Conservation (phyloP, 495 filamentous ascomycete species). For the Podospora bellae-mahoneyi region DNA sequence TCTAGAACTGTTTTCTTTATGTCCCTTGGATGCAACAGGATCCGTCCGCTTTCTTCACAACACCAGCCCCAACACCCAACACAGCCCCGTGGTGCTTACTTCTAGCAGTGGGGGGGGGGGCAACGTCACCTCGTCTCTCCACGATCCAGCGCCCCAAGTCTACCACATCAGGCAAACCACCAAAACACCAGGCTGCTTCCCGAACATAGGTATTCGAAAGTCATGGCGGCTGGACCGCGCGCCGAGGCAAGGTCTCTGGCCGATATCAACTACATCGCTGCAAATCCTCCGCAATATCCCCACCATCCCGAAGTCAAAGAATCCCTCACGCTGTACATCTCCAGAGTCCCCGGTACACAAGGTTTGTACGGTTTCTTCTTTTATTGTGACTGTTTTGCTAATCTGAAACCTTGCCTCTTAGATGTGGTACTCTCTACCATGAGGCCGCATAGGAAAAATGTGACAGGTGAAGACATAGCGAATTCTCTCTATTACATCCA, state of each 20-base stretch:
- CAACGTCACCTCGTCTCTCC: not conserved
- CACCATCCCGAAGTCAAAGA: constrained; percentile 63
- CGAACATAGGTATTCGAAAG: not conserved
- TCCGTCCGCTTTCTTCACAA: not conserved
- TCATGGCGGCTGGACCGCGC: constrained; percentile 33
- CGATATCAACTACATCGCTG: constrained; percentile 71
- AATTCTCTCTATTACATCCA: constrained; percentile 91
- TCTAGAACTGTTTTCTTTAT: not conserved
- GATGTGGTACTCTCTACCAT: constrained; percentile 93
- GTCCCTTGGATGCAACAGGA: not conserved
- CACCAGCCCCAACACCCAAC: not conserved
- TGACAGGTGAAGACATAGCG: constrained; percentile 81
- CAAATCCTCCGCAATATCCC: constrained; percentile 81
- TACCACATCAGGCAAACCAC: not conserved
- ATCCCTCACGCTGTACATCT: constrained; percentile 81
- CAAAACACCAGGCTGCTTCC: not conserved
- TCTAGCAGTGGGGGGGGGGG: not conserved
- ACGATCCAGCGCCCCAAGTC: too few species aligned
- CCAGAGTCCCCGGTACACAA: constrained; percentile 83
- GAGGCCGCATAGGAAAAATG: constrained; percentile 80
- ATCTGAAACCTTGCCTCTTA: constrained; percentile 30
- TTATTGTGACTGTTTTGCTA: constrained; percentile 17
- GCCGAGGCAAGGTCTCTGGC: constrained; percentile 83
- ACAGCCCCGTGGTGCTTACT: not conserved
- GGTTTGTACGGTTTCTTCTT: constrained; percentile 50